Percentiles rank a stretch among this genome's conserved stretches.
These are phyloP conservation scores for Colletotrichum coccodes DNA, from an alignment of 2,329 filamentous ascomycete species.

Conservation along the genomic window DNA sequence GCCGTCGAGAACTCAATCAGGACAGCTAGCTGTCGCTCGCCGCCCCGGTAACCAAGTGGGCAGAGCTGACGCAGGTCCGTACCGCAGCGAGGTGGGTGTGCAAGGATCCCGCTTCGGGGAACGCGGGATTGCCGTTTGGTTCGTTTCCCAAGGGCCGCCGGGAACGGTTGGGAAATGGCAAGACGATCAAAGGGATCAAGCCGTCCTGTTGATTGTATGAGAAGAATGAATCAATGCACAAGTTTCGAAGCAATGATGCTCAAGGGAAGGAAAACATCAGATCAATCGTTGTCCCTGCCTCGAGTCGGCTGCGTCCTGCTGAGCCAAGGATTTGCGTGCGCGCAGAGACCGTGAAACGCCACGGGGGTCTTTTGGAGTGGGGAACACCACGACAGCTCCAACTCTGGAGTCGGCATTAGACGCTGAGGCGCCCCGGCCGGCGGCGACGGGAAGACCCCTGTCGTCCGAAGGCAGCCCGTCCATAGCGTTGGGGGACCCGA, in stretches of 20 bases:
- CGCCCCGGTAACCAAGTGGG: constrained; percentile 29
- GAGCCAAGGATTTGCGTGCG: constrained; percentile 16
- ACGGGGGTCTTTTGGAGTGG: constrained; percentile 16
- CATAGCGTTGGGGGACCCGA: neutral
- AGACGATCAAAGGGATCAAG: too few relatives aligned
- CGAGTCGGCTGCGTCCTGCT: constrained; percentile 15
- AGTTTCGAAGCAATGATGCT: too few relatives aligned
- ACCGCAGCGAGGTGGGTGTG: neutral
- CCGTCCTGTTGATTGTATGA: too few relatives aligned
- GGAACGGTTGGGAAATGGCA: neutral
- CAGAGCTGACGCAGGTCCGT: constrained; percentile 29
- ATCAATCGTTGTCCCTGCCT: constrained; percentile 3
- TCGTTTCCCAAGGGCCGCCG: neutral
- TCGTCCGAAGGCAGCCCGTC: constrained; percentile 18
- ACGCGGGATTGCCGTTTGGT: constrained; percentile 7
- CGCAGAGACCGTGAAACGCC: constrained; percentile 29
- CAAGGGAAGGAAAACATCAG: constrained; percentile 19
- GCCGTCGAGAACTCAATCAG: constrained; percentile 13
- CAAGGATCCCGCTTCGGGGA: constrained; percentile 8
- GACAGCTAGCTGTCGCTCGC: constrained; percentile 24
- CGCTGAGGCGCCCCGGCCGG: neutral
- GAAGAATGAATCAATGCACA: too few relatives aligned
- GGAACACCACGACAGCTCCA: constrained; percentile 3
- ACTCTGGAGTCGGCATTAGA: constrained; percentile 12
- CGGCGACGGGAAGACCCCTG: constrained; percentile 25